Percentiles rank a stretch among this genome's conserved stretches.
These are phyloP conservation scores for Penicillium goetzii DNA, from an alignment of 495 filamentous ascomycete genomes.

Conservation along the genomic window DNA sequence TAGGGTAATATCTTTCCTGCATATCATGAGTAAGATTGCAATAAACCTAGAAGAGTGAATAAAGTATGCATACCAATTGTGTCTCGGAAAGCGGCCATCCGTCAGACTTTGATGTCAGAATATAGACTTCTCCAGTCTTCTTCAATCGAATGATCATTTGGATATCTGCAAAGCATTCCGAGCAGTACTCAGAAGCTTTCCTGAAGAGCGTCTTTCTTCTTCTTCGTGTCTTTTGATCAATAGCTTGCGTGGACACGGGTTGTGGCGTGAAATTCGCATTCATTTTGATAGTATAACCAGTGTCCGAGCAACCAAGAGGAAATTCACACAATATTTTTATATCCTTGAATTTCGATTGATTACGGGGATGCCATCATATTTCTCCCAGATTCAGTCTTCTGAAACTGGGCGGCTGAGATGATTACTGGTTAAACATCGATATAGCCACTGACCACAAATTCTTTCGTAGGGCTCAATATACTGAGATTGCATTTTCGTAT, in stretches of 20 bases:
- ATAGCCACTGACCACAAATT: neutral
- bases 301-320: neutral
- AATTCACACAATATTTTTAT: neutral
- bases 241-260: neutral
- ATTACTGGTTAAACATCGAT: neutral
- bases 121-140: conserved; percentile 15
- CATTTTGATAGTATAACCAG: neutral
- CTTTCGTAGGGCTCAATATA: neutral
- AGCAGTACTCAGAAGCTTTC: conserved; percentile 15
- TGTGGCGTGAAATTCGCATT: neutral
- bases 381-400: neutral
- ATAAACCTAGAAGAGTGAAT: conserved; percentile 5
- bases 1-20: conserved; percentile 2
- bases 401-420: neutral
- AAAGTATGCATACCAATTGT: conserved; percentile 9
- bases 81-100: conserved; percentile 15
- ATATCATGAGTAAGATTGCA: neutral
- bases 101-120: conserved; percentile 14
- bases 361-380: neutral
- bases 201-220: conserved; percentile 17
- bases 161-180: conserved; percentile 15
- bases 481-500: neutral
- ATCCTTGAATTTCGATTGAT: neutral
- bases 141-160: conserved; percentile 13
- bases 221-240: conserved; percentile 9